These are phyloP conservation scores for Boletus austroedulis DNA, from an alignment of 1,284 basidiomycete genomes.

Conservation along the genomic window DNA sequence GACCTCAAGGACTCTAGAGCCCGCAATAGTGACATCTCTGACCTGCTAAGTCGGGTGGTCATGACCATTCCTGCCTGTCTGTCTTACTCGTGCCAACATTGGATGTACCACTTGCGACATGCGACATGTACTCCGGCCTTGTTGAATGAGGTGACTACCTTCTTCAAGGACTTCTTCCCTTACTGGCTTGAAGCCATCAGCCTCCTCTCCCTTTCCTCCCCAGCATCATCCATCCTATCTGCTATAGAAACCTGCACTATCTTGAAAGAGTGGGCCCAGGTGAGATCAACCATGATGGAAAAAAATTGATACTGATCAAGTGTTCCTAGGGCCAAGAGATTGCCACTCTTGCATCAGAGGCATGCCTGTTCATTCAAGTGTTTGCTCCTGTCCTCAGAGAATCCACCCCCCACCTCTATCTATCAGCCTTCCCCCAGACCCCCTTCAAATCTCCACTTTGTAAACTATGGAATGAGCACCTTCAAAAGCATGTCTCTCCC, in stretches of 20 bases:
- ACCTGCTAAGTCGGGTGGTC: neutral
- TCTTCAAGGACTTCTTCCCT: constrained; percentile 6
- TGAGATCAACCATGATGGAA: neutral
- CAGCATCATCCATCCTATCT: neutral
- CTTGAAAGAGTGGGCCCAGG: constrained; percentile 10
- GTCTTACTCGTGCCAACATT: constrained; percentile 7
- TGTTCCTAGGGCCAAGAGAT: neutral
- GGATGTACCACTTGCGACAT: constrained; percentile 6
- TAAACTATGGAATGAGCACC: neutral
- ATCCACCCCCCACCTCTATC: no score
- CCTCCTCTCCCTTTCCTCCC: constrained; percentile 2
- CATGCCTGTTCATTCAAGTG: constrained; percentile 1
- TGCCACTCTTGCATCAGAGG: constrained; percentile 1
- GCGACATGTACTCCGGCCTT: neutral
- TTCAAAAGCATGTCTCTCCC: neutral
- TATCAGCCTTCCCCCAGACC: neutral
- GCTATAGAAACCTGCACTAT: constrained; percentile 3
- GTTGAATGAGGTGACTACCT: constrained; percentile 1
- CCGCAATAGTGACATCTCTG: neutral
- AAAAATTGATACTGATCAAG: neutral
- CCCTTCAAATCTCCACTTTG: neutral
- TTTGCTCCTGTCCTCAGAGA: neutral
- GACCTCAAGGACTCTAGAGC: neutral
- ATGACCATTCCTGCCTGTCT: constrained; percentile 2
- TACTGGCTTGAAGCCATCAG: no score